Conservation (phyloP, 176 grass and related monocot species). For the Aegilops longissima region DNA sequence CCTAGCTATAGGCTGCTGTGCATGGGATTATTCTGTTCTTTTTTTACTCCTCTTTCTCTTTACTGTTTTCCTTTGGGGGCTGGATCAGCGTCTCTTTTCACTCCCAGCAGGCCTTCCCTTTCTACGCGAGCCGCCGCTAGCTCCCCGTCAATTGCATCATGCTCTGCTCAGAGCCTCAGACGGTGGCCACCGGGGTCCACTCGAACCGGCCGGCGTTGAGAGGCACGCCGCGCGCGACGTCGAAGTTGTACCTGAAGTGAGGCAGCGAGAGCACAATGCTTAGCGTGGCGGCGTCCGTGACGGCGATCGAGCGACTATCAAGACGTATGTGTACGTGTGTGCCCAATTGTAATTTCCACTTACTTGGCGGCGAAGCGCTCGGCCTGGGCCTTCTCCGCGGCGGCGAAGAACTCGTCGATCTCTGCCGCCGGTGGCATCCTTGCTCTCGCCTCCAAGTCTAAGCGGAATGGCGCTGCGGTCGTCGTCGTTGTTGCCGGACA, state of each 20-base stretch:
- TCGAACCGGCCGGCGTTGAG: slow-evolving; percentile 58
- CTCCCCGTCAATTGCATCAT: not conserved
- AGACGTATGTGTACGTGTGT: not conserved
- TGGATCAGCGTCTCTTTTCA: not conserved
- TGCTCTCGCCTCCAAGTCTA: not conserved
- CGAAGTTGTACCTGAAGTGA: slow-evolving; percentile 73
- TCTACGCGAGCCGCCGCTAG: not conserved
- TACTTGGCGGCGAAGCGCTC: slow-evolving; percentile 64
- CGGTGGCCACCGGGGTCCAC: slow-evolving; percentile 44
- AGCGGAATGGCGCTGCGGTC: not conserved
- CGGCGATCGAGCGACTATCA: not conserved
- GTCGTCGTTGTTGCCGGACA: not conserved
- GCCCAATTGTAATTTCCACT: not conserved
- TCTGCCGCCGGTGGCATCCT: slow-evolving; percentile 49
- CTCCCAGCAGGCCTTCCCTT: not conserved
- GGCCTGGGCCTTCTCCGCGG: slow-evolving; percentile 53
- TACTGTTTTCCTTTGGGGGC: not conserved
- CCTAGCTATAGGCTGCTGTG: not conserved
- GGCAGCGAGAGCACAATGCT: not conserved
- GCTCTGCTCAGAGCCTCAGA: not conserved
- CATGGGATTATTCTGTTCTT: slow-evolving; percentile 2
- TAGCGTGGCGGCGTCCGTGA: not conserved
- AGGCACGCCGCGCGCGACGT: slow-evolving; percentile 54
- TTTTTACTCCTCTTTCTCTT: not conserved
- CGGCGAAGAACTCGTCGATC: slow-evolving; percentile 70